These are phyloP conservation scores for Phytophthora brassicae DNA, from an alignment of 352 stramenopile genomes.

Conservation along the genomic window DNA sequence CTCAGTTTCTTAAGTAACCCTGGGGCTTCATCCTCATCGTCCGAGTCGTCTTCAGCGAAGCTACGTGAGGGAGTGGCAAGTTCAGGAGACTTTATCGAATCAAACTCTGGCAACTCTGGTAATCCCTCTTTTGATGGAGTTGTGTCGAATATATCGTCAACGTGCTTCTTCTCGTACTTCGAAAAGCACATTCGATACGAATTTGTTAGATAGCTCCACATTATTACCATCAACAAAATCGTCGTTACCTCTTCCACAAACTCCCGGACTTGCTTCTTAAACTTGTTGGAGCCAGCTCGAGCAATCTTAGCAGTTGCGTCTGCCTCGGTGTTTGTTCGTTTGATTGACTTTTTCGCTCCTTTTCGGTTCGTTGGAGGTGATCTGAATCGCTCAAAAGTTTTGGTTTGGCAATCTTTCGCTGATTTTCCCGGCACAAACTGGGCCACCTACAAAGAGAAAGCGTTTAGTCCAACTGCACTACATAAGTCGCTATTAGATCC, in stretches of 20 bases:
- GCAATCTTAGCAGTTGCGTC: slow-evolving; percentile 45
- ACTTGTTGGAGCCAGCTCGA: slow-evolving; percentile 71
- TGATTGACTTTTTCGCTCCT: slow-evolving; percentile 29
- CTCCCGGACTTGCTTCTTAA: slow-evolving; percentile 84
- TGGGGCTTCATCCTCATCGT: slow-evolving; percentile 40
- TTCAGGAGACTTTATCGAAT: slow-evolving; percentile 54
- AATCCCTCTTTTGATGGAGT: slow-evolving; percentile 50
- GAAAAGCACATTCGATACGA: background rate
- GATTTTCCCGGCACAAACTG: slow-evolving; percentile 59
- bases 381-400: slow-evolving; percentile 61
- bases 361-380: slow-evolving; percentile 44
- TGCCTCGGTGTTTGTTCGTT: slow-evolving; percentile 18
- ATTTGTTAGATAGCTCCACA: background rate
- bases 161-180: slow-evolving; percentile 74
- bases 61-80: slow-evolving; percentile 29
- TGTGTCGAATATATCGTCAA: slow-evolving; percentile 65
- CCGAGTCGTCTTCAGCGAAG: slow-evolving; percentile 49
- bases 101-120: slow-evolving; percentile 43
- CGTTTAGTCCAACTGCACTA: background rate
- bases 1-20: slow-evolving; percentile 58
- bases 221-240: background rate
- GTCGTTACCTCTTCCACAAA: slow-evolving; percentile 55
- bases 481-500: background rate
- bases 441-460: slow-evolving; percentile 23
- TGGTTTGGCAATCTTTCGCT: slow-evolving; percentile 55